Evolutionary conservation across 2,329 filamentous ascomycete genomes (phyloP).

Genomic region (Hawksworthiomyces lignivorus): DNA sequence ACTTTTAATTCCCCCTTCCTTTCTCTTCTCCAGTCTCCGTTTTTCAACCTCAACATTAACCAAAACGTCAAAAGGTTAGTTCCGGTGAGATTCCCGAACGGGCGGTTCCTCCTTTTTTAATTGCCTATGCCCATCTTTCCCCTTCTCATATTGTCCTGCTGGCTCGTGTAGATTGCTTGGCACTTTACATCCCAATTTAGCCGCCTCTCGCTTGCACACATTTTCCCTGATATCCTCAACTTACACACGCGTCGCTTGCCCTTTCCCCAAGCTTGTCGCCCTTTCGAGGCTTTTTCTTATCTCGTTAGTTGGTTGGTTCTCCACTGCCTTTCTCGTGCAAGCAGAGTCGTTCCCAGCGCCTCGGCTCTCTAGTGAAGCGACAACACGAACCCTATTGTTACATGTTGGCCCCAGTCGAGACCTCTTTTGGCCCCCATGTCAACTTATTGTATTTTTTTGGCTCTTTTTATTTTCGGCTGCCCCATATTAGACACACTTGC

Average conservation of each 20-base stretch:
- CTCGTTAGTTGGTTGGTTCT: too few relatives aligned
- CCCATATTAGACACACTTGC: too few relatives aligned
- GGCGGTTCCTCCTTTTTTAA: background rate
- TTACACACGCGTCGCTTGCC: background rate
- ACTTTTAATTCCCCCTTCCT: background rate
- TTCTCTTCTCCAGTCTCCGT: background rate
- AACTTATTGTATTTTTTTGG: too few relatives aligned
- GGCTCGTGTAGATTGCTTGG: constrained; percentile 3
- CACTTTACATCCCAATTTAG: constrained; percentile 1
- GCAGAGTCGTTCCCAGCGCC: too few relatives aligned
- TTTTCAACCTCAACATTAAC: constrained; percentile 4
- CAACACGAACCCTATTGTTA: too few relatives aligned
- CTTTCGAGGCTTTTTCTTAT: too few relatives aligned
- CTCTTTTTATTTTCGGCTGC: too few relatives aligned
- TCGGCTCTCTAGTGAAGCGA: too few relatives aligned
- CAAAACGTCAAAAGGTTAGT: constrained; percentile 1
- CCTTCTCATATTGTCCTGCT: background rate
- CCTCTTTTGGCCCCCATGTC: too few relatives aligned
- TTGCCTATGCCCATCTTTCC: background rate
- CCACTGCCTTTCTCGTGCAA: too few relatives aligned
- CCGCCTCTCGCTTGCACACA: background rate
- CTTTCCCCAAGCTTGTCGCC: background rate
- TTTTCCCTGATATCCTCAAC: background rate
- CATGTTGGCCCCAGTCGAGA: too few relatives aligned
- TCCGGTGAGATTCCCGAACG: constrained; percentile 7